Evolutionary conservation across 495 filamentous ascomycete species (phyloP), one percentile per base, ranked within the genome.

Genomic region (Aspergillus egyptiacus): DNA sequence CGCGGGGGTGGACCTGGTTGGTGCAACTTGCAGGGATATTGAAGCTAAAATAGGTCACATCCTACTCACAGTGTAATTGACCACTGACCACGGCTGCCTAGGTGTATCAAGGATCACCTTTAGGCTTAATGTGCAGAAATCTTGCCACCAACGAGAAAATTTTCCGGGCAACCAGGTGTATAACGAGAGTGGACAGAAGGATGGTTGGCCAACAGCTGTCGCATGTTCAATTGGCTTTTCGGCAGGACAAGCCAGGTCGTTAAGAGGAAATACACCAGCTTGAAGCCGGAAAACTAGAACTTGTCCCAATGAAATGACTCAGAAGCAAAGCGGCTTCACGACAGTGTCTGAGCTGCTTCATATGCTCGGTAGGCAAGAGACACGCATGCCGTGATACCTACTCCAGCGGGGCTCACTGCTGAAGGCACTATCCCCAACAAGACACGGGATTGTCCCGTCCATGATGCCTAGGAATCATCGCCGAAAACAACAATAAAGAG

Each of bases 101-200:
- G 49, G 19, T 38, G 41, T 44, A 38, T 38, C 27, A 17, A 24
- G 40, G 19, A 28, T 28, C 25, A 6, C 5, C 47, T 58, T 54
- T 52, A 49, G 56, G 38, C 56, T 51, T 42, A 55, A 50, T 55
- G 6, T 23, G 4, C 30, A 13, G 6, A 23, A 15, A 15, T 43
- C 40, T 44, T 44, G 17, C 27, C 27, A 32, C 37, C 28, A 50
- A 50, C 37, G 13, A 50, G 22, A 24, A 54, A 41, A 40, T 56
- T 45, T 33, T 52, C 54, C 48, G 44, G 43, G n/a, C 39, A 49
- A 33, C 15, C 22, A 7, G n/a, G 27, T 22, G 15, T 6, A 3
- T 30, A 32, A 19, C 36, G 9, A 3, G 4, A 13, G 35, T 13
- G 17, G 10, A 23, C 14, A n/a, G 14, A 8, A 13, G 20, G 32